These are phyloP conservation scores for Peronosclerospora sorghi DNA, from an alignment of 352 stramenopile species.

Conservation along the genomic window DNA sequence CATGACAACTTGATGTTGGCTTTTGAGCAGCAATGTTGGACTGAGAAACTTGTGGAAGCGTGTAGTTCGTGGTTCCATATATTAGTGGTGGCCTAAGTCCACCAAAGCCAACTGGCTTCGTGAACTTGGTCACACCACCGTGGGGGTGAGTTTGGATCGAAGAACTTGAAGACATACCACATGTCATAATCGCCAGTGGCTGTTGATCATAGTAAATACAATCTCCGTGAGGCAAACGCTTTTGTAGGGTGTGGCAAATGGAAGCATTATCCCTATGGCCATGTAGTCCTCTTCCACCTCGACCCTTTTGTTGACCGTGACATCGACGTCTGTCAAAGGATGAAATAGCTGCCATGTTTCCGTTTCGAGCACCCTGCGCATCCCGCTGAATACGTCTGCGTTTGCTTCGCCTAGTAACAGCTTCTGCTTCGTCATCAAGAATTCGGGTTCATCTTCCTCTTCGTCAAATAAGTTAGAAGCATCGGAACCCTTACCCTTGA, in stretches of 20 bases:
- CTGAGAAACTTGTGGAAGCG: conserved; percentile 17
- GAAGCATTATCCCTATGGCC: conserved; percentile 9
- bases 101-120: conserved; percentile 21
- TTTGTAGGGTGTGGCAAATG: conserved; percentile 9
- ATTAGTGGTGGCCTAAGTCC: conserved; percentile 6
- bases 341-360: too few relatives aligned
- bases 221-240: conserved; percentile 2
- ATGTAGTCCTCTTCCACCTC: conserved; percentile 1
- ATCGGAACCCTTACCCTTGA: too few relatives aligned
- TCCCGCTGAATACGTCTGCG: conserved; percentile 50
- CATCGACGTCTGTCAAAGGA: conserved; percentile 6
- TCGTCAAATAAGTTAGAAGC: too few relatives aligned
- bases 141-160: conserved; percentile 32
- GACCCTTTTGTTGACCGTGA: conserved; percentile 11
- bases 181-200: conserved; percentile 3
- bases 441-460: conserved; percentile 60
- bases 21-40: conserved; percentile 12
- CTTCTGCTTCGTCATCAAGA: conserved; percentile 78
- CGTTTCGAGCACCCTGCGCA: conserved; percentile 1
- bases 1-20: too few relatives aligned
- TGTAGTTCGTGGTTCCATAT: conserved; percentile 34
- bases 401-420: too few relatives aligned
- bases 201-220: conserved; percentile 8
- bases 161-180: too few relatives aligned
- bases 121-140: conserved; percentile 42